A percentile compares a stretch with the other conserved stretches of the same genome.
phyloP scores from a whole-genome alignment of 306 rosid species.

The Acacia acuminata region DNA sequence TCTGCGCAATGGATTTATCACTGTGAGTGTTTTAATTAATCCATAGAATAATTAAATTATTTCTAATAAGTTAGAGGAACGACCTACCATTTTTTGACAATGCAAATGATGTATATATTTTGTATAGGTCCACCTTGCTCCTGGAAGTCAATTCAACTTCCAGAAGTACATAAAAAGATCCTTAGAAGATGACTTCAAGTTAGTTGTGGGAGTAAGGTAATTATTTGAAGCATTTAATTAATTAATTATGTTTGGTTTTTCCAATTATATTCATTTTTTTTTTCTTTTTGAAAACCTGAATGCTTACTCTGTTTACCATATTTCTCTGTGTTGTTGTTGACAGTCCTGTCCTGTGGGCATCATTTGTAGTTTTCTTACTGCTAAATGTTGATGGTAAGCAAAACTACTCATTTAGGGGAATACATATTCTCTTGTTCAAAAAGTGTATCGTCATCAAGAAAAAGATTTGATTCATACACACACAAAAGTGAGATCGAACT shows the following conservation, averaged over 20 bases:
- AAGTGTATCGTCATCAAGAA: background rate
- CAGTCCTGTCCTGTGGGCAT: conserved; percentile 93
- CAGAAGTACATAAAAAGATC: conserved; percentile 94
- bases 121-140: conserved; percentile 77
- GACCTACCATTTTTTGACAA: conserved; percentile 27
- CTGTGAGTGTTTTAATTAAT: conserved; percentile 55
- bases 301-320: conserved; percentile 9
- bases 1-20: conserved; percentile 89
- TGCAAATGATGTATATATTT: background rate
- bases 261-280: background rate
- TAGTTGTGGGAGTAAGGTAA: conserved; percentile 92
- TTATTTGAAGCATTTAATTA: conserved; percentile 8
- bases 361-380: conserved; percentile 79
- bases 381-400: conserved; percentile 69
- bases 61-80: background rate
- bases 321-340: conserved; percentile 27
- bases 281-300: background rate
- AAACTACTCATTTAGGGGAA: background rate
- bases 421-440: background rate
- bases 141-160: conserved; percentile 95
- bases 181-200: conserved; percentile 92
- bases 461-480: background rate
- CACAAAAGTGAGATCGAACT: background rate
- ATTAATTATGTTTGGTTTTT: background rate
- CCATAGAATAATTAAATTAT: background rate